Percentiles rank a stretch among this genome's conserved stretches.
Conservation (phyloP, 371 early-diverging fungal genomes). For the Rhizomucor pusillus region DNA sequence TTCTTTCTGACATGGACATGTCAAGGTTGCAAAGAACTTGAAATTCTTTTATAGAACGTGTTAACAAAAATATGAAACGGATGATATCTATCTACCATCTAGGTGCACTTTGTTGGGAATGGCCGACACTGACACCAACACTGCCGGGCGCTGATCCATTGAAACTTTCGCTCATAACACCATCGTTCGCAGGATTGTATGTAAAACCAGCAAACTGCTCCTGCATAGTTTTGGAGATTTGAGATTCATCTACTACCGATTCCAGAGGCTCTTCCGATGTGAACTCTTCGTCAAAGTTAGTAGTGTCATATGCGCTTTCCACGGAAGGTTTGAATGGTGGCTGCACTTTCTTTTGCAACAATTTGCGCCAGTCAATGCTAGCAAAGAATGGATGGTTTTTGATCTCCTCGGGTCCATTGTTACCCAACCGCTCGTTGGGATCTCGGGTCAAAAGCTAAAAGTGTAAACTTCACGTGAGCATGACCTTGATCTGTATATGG, state of each 20-base stretch:
- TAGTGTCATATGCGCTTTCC: slow-evolving; percentile 71
- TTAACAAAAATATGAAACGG: neutral
- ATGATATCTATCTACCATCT: slow-evolving; percentile 11
- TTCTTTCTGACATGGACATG: slow-evolving; percentile 17
- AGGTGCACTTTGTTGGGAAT: slow-evolving; percentile 14
- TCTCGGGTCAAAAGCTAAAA: slow-evolving; percentile 75
- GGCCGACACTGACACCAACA: slow-evolving; percentile 14
- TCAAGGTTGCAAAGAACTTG: slow-evolving; percentile 11
- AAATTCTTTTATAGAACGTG: slow-evolving; percentile 12
- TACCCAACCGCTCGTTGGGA: slow-evolving; percentile 80
- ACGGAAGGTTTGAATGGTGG: slow-evolving; percentile 96
- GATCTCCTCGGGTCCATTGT: slow-evolving; percentile 84
- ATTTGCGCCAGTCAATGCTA: slow-evolving; percentile 87
- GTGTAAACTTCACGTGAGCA: too few species aligned
- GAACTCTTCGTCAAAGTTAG: slow-evolving; percentile 83
- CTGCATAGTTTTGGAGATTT: slow-evolving; percentile 87
- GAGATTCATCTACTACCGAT: slow-evolving; percentile 78
- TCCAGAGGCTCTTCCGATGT: slow-evolving; percentile 85
- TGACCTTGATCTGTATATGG: too few species aligned
- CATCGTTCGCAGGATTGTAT: slow-evolving; percentile 44
- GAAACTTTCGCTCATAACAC: slow-evolving; percentile 37
- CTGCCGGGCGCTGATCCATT: slow-evolving; percentile 14
- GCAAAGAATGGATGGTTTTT: slow-evolving; percentile 91
- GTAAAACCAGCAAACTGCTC: slow-evolving; percentile 93
- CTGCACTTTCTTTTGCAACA: slow-evolving; percentile 82